Base-by-base conservation (phyloP, 1,284 basidiomycete genomes). In the Pseudozyma pruni region DNA sequence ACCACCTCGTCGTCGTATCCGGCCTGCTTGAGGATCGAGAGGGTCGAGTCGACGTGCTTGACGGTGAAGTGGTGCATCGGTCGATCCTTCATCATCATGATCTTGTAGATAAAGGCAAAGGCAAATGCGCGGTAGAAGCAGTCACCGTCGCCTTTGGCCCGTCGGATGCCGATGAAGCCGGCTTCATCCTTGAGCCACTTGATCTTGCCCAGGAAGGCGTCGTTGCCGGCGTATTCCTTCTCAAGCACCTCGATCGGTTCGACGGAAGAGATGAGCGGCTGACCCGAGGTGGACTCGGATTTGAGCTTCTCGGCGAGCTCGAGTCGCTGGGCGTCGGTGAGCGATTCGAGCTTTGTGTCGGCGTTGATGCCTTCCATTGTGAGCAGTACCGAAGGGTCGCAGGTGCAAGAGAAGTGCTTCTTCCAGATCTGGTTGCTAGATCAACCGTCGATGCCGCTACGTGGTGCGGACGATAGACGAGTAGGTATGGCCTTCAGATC, bases 71-170 rank as follows among this genome's bases (percentile, higher is more conserved):
- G 61, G 41, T 72, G 66, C 57, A 74, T 58, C 11, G 69, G 68
- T 25, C 63, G 62, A 44, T 76, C 68, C 27, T 74, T 62, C 57
- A 71, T 64, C 25, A 38, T 52, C 20, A 78, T 48, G 35, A 80
- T 54, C 37, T 70, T 63, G 33, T 70, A 49, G 41, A 79, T 54
- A 23, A 73, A 76, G 2, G 74, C 72, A 46, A 79, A 80, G 2
- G 70, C 76, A 20, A 80, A 78, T 0, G 74, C 69, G 10, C 79
- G 66, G 53, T 80, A 78, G 64, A 80, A 80, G 60, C 79, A 80
- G 38, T 79, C 76, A 1, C 79, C 79, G 66, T 80, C 79, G 2
- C 77, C 74, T n/a, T 70, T 68, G 4, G 72, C 55, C 0, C 72
- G 50, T 16, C 76, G 69, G 8, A 79, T 54, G 4, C 75, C 72